Evolutionary conservation across 495 filamentous ascomycete species (phyloP), one percentile per base, ranked within the genome.

Genomic region (Aspergillus bridgeri): DNA sequence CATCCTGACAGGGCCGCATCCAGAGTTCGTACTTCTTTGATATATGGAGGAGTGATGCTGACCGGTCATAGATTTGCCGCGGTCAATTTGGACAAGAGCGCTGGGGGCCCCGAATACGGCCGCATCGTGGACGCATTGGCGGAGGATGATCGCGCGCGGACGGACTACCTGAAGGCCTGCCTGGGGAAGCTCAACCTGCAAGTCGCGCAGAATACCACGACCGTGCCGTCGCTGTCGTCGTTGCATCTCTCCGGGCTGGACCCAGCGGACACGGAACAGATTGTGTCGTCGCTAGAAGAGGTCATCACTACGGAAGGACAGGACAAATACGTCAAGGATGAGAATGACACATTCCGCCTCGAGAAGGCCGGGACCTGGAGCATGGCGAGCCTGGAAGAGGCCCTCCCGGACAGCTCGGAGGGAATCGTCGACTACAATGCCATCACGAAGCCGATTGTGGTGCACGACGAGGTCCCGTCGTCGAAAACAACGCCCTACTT

Each of bases 1-100:
- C 1, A 74, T 97, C 20, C 74, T 98, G 29, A 95, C 89, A 2
- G 91, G 92, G 0, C 89, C 93, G 44, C 95, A 98, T 79, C 93
- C 94, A 48, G 95, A 98, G 90, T 96, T 77, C 73, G 87, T 81
- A 18, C 22, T 43, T 23, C 27, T 13, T 42, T 25, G 19, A 53
- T 17, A 8, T 24, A 0, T 29, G 15, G 29, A 42, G 17, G 27
- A 24, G 38, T 19, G n/a, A 18, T 24, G 21, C 62, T 66, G 48
- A 66, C 22, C 15, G 22, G 15, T 54, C 23, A 3, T 63, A 96
- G 91, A 65, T 98, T 98, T 69, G 88, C 91, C 3, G 84, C 88
- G 7, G 80, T 75, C 42, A 96, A 96, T 63, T 83, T 98, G 3
- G 79, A 86, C 56, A 81, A 75, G 15, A 79, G 86, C 2, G 72